phyloP scores from a whole-genome alignment of 495 filamentous ascomycete genomes.

The Hypoxylon fuscum region DNA sequence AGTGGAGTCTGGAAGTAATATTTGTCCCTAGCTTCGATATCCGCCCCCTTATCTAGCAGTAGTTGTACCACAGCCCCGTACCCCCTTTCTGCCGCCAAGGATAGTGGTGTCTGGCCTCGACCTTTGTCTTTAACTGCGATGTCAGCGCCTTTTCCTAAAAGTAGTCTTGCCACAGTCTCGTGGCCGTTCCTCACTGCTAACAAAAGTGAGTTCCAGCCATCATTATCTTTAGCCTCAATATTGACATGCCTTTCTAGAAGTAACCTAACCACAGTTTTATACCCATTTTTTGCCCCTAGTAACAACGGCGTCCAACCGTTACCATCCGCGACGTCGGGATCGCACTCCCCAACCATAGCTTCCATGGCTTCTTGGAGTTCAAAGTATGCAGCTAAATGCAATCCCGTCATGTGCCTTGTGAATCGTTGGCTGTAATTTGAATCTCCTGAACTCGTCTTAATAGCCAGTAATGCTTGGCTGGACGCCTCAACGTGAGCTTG shows the following conservation, averaged over 20 bases:
- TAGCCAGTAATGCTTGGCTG: slow-evolving; percentile 8
- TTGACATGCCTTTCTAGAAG: slow-evolving; percentile 30
- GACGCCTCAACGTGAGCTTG: slow-evolving; percentile 29
- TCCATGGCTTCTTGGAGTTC: slow-evolving; percentile 5
- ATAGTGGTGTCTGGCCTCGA: no score
- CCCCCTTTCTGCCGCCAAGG: no score
- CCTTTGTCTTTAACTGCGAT: neutral
- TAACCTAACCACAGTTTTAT: slow-evolving; percentile 39
- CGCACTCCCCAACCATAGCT: neutral
- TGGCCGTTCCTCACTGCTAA: neutral
- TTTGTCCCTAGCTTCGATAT: neutral
- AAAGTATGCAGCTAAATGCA: slow-evolving; percentile 41
- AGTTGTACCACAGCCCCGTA: no score
- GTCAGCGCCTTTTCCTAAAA: neutral
- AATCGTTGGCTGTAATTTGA: slow-evolving; percentile 3
- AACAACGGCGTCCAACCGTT: slow-evolving; percentile 24
- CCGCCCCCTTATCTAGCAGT: no score
- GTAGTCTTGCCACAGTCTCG: neutral
- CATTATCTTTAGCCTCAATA: neutral
- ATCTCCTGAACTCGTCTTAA: neutral
- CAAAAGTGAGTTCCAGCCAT: neutral
- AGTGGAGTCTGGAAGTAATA: slow-evolving; percentile 20
- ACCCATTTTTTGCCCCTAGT: slow-evolving; percentile 3
- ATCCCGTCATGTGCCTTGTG: slow-evolving; percentile 21
- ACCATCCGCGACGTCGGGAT: slow-evolving; percentile 23